Evolutionary conservation across 768 basidiomycete genomes (phyloP).

Genomic region (Mycena pura): DNA sequence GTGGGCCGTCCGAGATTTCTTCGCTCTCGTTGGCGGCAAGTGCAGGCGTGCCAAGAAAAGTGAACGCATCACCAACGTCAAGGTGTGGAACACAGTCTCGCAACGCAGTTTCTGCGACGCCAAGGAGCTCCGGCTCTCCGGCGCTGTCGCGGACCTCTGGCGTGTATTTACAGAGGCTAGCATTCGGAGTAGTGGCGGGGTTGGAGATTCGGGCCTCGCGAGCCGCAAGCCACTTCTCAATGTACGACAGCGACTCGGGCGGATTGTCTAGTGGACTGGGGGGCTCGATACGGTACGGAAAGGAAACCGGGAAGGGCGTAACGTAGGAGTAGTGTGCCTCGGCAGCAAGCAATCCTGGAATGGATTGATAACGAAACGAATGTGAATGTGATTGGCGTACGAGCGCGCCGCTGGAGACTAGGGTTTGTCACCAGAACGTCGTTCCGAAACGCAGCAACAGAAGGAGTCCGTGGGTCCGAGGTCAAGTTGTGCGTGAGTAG

Average conservation of each 20-base stretch:
- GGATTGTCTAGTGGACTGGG: conserved; percentile 52
- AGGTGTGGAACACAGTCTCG: conserved; percentile 83
- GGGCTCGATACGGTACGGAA: conserved; percentile 78
- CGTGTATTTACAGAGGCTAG: conserved; percentile 55
- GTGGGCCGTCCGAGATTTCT: conserved; percentile 15
- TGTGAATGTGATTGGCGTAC: conserved; percentile 36
- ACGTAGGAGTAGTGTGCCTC: conserved; percentile 81
- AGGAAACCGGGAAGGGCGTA: conserved; percentile 80
- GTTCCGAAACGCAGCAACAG: conserved; percentile 56
- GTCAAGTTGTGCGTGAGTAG: conserved; percentile 56
- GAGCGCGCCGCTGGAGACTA: conserved; percentile 72
- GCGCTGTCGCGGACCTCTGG: conserved; percentile 57
- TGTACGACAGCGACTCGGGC: conserved; percentile 55
- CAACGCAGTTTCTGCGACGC: conserved; percentile 70
- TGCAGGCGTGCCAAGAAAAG: conserved; percentile 65
- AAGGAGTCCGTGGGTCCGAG: conserved; percentile 64
- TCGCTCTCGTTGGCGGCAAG: conserved; percentile 39
- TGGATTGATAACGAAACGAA: not conserved
- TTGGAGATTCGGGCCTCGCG: conserved; percentile 61
- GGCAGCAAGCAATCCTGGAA: conserved; percentile 49
- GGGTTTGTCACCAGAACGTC: conserved; percentile 59
- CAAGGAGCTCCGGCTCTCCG: conserved; percentile 63
- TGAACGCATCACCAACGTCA: conserved; percentile 86
- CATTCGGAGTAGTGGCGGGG: conserved; percentile 30
- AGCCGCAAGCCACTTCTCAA: conserved; percentile 79